phyloP scores from a whole-genome alignment of 2,329 filamentous ascomycete genomes.

The Xenosphaeropsis pyriputrescens region DNA sequence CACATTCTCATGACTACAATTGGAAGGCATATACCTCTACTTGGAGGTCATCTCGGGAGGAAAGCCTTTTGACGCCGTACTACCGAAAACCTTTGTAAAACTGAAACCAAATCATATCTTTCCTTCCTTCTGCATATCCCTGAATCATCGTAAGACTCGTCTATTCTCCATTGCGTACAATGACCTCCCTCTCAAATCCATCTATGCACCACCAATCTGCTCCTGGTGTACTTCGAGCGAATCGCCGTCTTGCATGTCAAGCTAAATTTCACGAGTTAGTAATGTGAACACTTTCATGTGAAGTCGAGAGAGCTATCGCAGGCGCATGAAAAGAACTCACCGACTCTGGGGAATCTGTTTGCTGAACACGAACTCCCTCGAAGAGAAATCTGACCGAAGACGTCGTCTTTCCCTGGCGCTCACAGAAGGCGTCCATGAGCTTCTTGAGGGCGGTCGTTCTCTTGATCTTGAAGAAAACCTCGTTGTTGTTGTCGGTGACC shows the following conservation, averaged over 20 bases:
- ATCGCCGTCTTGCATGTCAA: slow-evolving; percentile 94
- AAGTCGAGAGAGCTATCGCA: not conserved
- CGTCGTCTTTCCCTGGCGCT: slow-evolving; percentile 79
- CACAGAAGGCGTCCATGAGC: slow-evolving; percentile 96
- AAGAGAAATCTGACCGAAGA: slow-evolving; percentile 87
- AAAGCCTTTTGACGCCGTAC: too few relatives aligned
- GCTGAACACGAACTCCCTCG: slow-evolving; percentile 84
- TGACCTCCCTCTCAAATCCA: too few relatives aligned
- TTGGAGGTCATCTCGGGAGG: too few relatives aligned
- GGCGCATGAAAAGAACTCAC: slow-evolving; percentile 38
- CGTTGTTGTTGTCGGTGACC: slow-evolving; percentile 98
- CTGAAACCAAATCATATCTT: too few relatives aligned
- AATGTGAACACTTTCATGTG: not conserved
- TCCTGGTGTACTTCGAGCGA: slow-evolving; percentile 96
- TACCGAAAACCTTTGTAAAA: too few relatives aligned
- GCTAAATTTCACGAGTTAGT: slow-evolving; percentile 32
- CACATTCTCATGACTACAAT: too few relatives aligned
- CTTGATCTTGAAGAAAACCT: slow-evolving; percentile 99
- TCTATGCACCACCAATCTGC: slow-evolving; percentile 65
- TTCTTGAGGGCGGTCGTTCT: slow-evolving; percentile 90
- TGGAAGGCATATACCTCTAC: too few relatives aligned
- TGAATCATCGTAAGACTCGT: too few relatives aligned
- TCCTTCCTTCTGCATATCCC: too few relatives aligned
- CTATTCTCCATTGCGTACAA: too few relatives aligned
- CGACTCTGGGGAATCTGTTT: slow-evolving; percentile 77